Conservation (phyloP, 1,284 basidiomycete genomes). For the Termitomyces sp. region DNA sequence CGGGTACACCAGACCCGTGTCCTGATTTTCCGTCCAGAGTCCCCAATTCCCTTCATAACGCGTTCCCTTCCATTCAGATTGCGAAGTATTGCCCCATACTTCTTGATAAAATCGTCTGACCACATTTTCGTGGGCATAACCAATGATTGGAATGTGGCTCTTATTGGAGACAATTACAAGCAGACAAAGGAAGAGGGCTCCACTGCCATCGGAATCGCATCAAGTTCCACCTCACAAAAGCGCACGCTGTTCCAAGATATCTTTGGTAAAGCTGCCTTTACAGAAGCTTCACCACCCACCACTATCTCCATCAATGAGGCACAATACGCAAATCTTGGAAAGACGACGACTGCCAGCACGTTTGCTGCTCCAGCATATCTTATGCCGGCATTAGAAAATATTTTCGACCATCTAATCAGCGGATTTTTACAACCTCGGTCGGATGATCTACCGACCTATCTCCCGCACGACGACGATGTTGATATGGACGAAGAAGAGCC, state of each 20-base stretch:
- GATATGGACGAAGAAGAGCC: conserved; percentile 39
- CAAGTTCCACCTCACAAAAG: conserved; percentile 30
- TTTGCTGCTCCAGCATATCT: conserved; percentile 78
- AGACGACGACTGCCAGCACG: conserved; percentile 41
- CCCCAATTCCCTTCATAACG: conserved; percentile 38
- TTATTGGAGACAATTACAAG: conserved; percentile 55
- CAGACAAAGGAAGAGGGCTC: conserved; percentile 38
- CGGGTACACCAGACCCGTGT: conserved; percentile 35
- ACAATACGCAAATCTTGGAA: conserved; percentile 33
- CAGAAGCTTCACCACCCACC: conserved; percentile 23
- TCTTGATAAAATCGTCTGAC: conserved; percentile 29
- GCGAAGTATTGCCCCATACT: conserved; percentile 46
- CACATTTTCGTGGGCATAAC: conserved; percentile 66
- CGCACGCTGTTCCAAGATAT: conserved; percentile 80
- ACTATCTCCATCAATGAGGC: conserved; percentile 18
- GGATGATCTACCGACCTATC: conserved; percentile 21
- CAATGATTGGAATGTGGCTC: conserved; percentile 54
- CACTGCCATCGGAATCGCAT: conserved; percentile 40
- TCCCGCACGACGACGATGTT: conserved; percentile 37
- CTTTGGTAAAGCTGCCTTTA: conserved; percentile 68
- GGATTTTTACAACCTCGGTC: conserved; percentile 51
- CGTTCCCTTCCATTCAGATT: conserved; percentile 58
- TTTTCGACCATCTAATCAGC: conserved; percentile 74
- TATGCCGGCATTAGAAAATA: conserved; percentile 68
- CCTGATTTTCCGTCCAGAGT: conserved; percentile 44